A percentile compares a stretch with the other conserved stretches of the same genome.
Evolutionary conservation across 176 grass and related monocot species (phyloP).

Genomic region (Triticum urartu): DNA sequence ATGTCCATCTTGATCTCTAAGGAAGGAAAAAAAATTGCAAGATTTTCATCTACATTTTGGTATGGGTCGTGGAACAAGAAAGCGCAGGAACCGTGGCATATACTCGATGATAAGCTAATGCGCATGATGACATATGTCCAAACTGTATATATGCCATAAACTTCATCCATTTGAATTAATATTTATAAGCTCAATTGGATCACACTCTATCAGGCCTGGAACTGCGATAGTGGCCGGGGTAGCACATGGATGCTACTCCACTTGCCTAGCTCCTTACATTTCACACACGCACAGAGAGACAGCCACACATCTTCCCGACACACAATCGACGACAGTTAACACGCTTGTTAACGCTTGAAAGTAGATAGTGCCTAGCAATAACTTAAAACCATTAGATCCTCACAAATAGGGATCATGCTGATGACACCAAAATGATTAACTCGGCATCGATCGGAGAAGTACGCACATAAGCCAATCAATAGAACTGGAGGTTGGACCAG

Average conservation of each 20-base stretch:
- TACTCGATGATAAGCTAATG: background rate
- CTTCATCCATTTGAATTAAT: background rate
- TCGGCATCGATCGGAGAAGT: background rate
- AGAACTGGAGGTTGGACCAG: background rate
- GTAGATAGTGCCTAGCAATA: background rate
- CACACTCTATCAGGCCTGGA: background rate
- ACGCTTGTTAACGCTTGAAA: background rate
- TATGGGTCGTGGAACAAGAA: background rate
- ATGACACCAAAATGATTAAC: background rate
- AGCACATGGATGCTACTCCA: constrained; percentile 14
- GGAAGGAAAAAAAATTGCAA: background rate
- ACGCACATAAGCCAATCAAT: background rate
- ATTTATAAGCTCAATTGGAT: background rate
- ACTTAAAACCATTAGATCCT: background rate
- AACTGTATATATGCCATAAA: background rate
- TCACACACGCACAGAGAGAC: background rate
- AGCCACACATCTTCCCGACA: background rate
- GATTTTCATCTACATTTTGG: background rate
- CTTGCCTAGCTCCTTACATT: constrained; percentile 16
- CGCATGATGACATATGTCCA: background rate
- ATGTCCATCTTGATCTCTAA: background rate
- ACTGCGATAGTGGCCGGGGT: background rate
- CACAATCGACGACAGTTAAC: background rate
- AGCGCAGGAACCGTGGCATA: background rate
- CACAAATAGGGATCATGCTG: background rate